Conservation (phyloP, 352 stramenopile species). For the Pythium scleroteichum region DNA sequence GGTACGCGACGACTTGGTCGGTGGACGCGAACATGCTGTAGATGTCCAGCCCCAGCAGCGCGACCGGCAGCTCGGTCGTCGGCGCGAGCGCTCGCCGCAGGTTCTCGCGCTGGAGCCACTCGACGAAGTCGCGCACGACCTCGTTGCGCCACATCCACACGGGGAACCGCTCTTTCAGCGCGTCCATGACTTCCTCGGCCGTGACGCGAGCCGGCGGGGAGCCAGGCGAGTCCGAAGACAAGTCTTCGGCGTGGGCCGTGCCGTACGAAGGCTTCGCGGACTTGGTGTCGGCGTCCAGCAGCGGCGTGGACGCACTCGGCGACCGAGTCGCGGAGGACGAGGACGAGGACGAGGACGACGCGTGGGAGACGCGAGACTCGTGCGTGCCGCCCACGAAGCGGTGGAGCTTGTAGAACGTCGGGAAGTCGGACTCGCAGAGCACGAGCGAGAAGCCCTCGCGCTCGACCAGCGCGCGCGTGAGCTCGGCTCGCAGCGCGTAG, state of each 20-base stretch:
- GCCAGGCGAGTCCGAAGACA: background rate
- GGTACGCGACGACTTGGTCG: constrained; percentile 35
- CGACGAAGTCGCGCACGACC: constrained; percentile 37
- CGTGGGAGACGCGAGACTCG: constrained; percentile 13
- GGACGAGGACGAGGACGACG: constrained; percentile 25
- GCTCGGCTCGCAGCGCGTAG: constrained; percentile 33
- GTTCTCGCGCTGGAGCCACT: constrained; percentile 37
- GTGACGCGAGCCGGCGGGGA: constrained; percentile 9
- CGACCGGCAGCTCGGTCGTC: constrained; percentile 21
- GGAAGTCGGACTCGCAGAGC: constrained; percentile 42
- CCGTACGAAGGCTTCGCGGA: constrained; percentile 5
- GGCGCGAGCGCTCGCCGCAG: constrained; percentile 15
- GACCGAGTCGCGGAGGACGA: too few species aligned
- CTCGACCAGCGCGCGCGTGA: constrained; percentile 37
- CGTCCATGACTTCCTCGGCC: constrained; percentile 36
- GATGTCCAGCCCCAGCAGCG: constrained; percentile 38
- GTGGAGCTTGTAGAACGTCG: constrained; percentile 35
- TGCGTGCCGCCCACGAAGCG: constrained; percentile 29
- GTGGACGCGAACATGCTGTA: constrained; percentile 43
- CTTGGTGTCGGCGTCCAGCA: constrained; percentile 13
- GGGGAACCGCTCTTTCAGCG: constrained; percentile 33
- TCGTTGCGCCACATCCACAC: constrained; percentile 48
- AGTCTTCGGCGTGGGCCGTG: background rate
- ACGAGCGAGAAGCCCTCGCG: constrained; percentile 36
- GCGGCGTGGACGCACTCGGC: constrained; percentile 13